A percentile compares a stretch with the other conserved stretches of the same genome.
Conservation (phyloP, 371 early-diverging fungal genomes). For the Blakeslea trispora region DNA sequence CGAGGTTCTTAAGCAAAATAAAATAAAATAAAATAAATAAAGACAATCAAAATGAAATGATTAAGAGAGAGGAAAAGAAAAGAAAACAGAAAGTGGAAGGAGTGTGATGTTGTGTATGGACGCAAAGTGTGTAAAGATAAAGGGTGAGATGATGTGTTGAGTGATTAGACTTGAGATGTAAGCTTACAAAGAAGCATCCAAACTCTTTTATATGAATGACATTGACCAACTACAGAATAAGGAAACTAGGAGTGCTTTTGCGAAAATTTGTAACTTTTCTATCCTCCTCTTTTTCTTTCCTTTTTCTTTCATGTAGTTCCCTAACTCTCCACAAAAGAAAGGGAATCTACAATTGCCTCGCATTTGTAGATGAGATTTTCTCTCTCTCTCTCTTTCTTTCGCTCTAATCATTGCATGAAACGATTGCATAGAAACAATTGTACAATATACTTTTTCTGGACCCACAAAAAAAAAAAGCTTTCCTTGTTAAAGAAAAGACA, state of each 20-base stretch:
- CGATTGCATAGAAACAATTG: conserved; percentile 8
- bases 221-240: conserved; percentile 2
- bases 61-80: conserved; percentile 3
- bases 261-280: too few relatives aligned
- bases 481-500: not conserved
- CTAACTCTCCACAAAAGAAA: too few relatives aligned
- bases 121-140: too few relatives aligned
- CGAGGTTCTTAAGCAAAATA: too few relatives aligned
- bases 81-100: too few relatives aligned
- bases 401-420: conserved; percentile 4
- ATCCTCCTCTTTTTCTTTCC: too few relatives aligned
- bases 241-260: too few relatives aligned
- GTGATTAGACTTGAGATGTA: not conserved
- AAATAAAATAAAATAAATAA: conserved; percentile 21
- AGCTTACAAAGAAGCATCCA: too few relatives aligned
- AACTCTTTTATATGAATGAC: conserved; percentile 1
- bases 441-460: conserved; percentile 23
- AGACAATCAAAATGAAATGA: conserved; percentile 9
- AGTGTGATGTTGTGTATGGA: too few relatives aligned
- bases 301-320: too few relatives aligned
- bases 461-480: conserved; percentile 30
- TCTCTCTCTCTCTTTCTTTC: conserved; percentile 11
- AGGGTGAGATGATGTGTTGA: not conserved
- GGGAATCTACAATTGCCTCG: too few relatives aligned
- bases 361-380: not conserved